A percentile compares a stretch with the other conserved stretches of the same genome.
These are phyloP conservation scores for Clavispora santaluciae DNA, from an alignment of 805 yeast species.

Conservation along the genomic window DNA sequence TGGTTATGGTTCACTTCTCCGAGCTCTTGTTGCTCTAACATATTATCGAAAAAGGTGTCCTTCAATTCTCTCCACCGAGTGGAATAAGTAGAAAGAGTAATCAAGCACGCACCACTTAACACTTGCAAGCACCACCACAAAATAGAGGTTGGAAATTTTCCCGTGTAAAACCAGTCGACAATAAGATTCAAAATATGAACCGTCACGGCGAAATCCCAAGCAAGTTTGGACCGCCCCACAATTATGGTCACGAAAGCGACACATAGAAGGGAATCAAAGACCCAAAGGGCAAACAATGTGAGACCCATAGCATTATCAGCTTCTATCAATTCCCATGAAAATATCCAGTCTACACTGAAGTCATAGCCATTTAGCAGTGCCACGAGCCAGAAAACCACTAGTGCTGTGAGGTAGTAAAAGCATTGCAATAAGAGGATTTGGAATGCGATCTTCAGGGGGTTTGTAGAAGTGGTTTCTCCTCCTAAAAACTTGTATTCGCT, in stretches of 20 bases:
- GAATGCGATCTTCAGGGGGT: conserved; percentile 20
- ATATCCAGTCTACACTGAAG: conserved; percentile 64
- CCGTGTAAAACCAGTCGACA: conserved; percentile 62
- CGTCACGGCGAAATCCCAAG: conserved; percentile 96
- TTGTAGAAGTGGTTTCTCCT: neutral
- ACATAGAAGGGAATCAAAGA: conserved; percentile 75
- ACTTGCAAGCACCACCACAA: conserved; percentile 85
- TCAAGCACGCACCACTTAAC: conserved; percentile 61
- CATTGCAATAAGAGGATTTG: conserved; percentile 78
- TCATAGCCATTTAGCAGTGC: conserved; percentile 68
- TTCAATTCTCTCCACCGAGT: conserved; percentile 89
- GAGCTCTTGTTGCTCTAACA: conserved; percentile 54
- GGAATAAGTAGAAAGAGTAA: conserved; percentile 81
- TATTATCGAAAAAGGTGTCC: conserved; percentile 83
- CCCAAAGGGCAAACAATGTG: conserved; percentile 71
- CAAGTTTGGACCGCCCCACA: conserved; percentile 89
- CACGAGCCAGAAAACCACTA: conserved; percentile 57
- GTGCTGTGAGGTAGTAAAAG: conserved; percentile 73
- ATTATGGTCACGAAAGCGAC: conserved; percentile 80
- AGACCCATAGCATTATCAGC: conserved; percentile 78
- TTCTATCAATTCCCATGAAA: conserved; percentile 74
- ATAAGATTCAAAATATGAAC: conserved; percentile 75
- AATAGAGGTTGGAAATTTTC: conserved; percentile 61
- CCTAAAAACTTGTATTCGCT: neutral
- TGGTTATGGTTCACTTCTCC: conserved; percentile 27